Evolutionary conservation across 2,329 filamentous ascomycete genomes (phyloP).

Genomic region (Paraphoma chrysanthemicola): DNA sequence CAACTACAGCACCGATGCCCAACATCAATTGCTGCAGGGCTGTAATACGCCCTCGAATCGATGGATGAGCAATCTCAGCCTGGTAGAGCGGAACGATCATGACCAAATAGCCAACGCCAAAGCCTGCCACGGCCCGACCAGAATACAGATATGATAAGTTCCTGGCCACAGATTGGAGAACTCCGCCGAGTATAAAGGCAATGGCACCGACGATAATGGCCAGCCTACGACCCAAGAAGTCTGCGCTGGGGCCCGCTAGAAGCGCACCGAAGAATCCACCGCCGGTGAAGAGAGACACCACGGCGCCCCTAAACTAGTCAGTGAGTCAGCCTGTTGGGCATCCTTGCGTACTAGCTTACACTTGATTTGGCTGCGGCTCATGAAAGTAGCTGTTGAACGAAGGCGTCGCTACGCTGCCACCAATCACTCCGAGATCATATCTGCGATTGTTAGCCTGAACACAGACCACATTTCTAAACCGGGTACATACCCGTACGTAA

Average conservation of each 20-base stretch:
- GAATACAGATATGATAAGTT: conserved; percentile 67
- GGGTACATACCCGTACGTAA: conserved; percentile 23
- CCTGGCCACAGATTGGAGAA: conserved; percentile 72
- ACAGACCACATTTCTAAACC: background rate
- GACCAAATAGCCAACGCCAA: conserved; percentile 57
- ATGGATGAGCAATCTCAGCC: conserved; percentile 78
- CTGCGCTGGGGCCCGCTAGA: conserved; percentile 67
- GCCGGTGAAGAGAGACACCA: conserved; percentile 77
- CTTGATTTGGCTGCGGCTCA: background rate
- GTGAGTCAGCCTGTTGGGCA: background rate
- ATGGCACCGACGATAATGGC: conserved; percentile 73
- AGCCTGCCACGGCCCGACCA: conserved; percentile 71
- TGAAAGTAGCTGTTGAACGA: conserved; percentile 50
- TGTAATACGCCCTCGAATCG: conserved; percentile 75
- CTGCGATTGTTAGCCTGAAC: background rate
- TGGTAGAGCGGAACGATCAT: conserved; percentile 74
- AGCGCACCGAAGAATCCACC: conserved; percentile 73
- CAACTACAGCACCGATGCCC: conserved; percentile 73
- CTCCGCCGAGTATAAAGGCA: conserved; percentile 73
- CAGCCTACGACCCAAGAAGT: conserved; percentile 69
- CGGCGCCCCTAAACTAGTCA: conserved; percentile 60
- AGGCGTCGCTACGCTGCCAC: conserved; percentile 55
- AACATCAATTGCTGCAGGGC: conserved; percentile 81
- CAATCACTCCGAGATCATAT: conserved; percentile 65
- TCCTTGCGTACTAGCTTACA: background rate